phyloP scores from a whole-genome alignment of 2,329 filamentous ascomycete species.

The Chrysoporthe puriensis region DNA sequence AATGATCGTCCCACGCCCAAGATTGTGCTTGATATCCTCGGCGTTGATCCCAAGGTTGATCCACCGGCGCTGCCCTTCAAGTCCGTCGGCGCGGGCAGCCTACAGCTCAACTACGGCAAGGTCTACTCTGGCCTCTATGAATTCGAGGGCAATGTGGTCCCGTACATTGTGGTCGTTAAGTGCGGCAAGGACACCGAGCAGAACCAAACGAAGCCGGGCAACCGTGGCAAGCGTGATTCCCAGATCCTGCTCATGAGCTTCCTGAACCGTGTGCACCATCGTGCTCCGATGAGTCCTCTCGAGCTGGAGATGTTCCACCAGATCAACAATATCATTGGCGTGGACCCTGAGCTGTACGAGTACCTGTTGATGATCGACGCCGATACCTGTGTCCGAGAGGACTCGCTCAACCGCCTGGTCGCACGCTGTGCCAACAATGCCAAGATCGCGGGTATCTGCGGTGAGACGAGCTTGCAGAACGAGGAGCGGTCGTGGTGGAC shows the following conservation, averaged over 20 bases:
- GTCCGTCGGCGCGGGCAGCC: slow-evolving; percentile 83
- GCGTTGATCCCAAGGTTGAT: slow-evolving; percentile 95
- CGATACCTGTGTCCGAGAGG: slow-evolving; percentile 91
- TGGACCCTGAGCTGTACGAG: slow-evolving; percentile 96
- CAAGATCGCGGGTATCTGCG: slow-evolving; percentile 96
- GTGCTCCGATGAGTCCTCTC: slow-evolving; percentile 89
- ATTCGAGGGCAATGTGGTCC: slow-evolving; percentile 95
- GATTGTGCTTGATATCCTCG: slow-evolving; percentile 95
- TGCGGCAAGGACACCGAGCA: slow-evolving; percentile 97
- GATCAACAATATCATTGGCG: slow-evolving; percentile 98
- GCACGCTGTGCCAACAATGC: slow-evolving; percentile 91
- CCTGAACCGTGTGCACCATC: slow-evolving; percentile 95
- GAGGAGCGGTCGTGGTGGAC: slow-evolving; percentile 97
- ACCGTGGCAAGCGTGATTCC: slow-evolving; percentile 97
- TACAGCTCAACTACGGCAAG: slow-evolving; percentile 97
- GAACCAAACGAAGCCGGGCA: slow-evolving; percentile 87
- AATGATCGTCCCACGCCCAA: slow-evolving; percentile 97
- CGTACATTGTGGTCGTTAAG: slow-evolving; percentile 94
- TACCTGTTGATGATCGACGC: slow-evolving; percentile 98
- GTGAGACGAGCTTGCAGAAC: slow-evolving; percentile 94
- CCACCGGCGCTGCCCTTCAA: slow-evolving; percentile 93
- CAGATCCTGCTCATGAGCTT: slow-evolving; percentile 97
- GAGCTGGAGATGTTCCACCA: slow-evolving; percentile 99
- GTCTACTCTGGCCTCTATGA: slow-evolving; percentile 98
- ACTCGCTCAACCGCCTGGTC: slow-evolving; percentile 89